A percentile compares a stretch with the other conserved stretches of the same genome.
Evolutionary conservation across 2,329 filamentous ascomycete species (phyloP).

Genomic region (Xylariaceae sp.): DNA sequence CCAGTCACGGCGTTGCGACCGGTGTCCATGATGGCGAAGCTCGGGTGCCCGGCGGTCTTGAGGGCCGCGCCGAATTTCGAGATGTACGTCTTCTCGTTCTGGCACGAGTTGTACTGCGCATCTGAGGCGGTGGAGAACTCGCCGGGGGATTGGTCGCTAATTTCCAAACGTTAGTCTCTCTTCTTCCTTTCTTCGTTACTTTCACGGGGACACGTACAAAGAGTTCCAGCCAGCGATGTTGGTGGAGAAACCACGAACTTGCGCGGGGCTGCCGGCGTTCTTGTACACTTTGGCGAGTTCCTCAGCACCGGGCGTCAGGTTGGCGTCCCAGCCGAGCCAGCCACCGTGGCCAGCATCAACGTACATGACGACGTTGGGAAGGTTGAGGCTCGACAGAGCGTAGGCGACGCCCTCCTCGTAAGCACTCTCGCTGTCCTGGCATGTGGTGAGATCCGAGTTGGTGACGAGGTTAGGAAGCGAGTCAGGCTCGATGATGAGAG

Average conservation of each 20-base stretch:
- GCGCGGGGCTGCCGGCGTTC: slow-evolving; percentile 46
- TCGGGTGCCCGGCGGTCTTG: slow-evolving; percentile 41
- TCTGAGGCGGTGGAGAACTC: slow-evolving; percentile 35
- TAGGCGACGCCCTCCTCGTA: slow-evolving; percentile 52
- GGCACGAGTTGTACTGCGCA: slow-evolving; percentile 44
- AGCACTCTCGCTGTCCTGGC: slow-evolving; percentile 41
- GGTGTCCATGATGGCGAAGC: slow-evolving; percentile 34
- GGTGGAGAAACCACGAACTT: slow-evolving; percentile 53
- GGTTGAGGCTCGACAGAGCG: slow-evolving; percentile 49
- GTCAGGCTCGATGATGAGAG: slow-evolving; percentile 53
- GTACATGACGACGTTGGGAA: slow-evolving; percentile 58
- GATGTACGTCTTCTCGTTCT: slow-evolving; percentile 56
- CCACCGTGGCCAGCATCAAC: slow-evolving; percentile 56
- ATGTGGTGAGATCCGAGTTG: slow-evolving; percentile 50
- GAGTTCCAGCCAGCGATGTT: slow-evolving; percentile 58
- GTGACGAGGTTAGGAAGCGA: slow-evolving; percentile 58
- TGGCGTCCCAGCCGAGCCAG: slow-evolving; percentile 57
- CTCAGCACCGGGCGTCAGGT: slow-evolving; percentile 47
- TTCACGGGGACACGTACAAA: slow-evolving; percentile 35
- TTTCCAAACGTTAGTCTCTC: neutral
- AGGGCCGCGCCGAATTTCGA: slow-evolving; percentile 65
- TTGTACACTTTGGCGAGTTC: slow-evolving; percentile 50
- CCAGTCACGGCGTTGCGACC: slow-evolving; percentile 43
- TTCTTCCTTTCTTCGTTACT: neutral
- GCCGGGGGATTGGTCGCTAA: slow-evolving; percentile 28